Evolutionary conservation across 306 rosid genomes (phyloP).

Genomic region (Ziziphus jujuba): DNA sequence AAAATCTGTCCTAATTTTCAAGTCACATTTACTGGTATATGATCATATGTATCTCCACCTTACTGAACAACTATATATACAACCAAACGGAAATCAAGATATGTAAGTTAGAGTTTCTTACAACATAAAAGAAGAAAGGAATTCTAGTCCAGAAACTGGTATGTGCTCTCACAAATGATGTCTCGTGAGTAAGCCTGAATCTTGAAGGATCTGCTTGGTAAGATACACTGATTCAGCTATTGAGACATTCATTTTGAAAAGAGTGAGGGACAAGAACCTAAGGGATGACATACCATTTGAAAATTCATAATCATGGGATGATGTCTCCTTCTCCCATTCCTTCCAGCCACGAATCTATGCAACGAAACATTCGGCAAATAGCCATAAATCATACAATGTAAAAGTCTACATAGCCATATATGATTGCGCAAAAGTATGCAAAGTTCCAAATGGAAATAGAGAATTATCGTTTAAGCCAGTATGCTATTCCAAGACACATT

Average conservation of each 20-base stretch:
- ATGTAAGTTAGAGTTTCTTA: slow-evolving; percentile 40
- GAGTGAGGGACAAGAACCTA: not conserved
- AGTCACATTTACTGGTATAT: not conserved
- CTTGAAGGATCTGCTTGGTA: slow-evolving; percentile 61
- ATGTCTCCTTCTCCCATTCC: slow-evolving; percentile 88
- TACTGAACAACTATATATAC: not conserved
- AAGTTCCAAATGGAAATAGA: not conserved
- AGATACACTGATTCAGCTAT: not conserved
- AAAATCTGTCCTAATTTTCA: not conserved
- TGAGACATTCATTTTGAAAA: not conserved
- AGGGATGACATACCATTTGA: slow-evolving; percentile 58
- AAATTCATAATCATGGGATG: slow-evolving; percentile 66
- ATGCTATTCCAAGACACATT: not conserved
- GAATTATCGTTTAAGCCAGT: not conserved
- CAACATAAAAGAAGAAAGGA: slow-evolving; percentile 72
- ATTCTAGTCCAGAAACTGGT: slow-evolving; percentile 68
- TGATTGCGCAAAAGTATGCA: not conserved
- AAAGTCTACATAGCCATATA: not conserved
- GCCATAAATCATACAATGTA: not conserved
- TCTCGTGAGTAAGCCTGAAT: slow-evolving; percentile 86
- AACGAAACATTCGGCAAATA: slow-evolving; percentile 28
- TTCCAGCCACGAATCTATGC: slow-evolving; percentile 93
- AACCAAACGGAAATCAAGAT: slow-evolving; percentile 8
- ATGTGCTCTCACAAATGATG: slow-evolving; percentile 89
- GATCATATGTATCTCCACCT: not conserved